These are phyloP conservation scores for Amylostereum chailletii DNA, from an alignment of 1,284 basidiomycete genomes.

Conservation along the genomic window DNA sequence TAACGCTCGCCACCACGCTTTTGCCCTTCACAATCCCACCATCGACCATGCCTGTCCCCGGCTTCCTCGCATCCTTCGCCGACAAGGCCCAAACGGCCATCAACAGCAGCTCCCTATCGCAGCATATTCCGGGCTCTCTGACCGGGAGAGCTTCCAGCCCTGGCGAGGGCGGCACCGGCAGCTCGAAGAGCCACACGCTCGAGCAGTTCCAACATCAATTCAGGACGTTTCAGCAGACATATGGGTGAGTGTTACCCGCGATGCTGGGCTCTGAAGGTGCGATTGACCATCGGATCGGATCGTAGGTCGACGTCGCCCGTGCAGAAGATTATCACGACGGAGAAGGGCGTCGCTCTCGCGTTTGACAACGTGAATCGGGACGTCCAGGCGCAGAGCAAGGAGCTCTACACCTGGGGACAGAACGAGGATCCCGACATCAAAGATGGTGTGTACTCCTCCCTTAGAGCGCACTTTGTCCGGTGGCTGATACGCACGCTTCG, in stretches of 20 bases:
- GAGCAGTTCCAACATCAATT: slow-evolving; percentile 64
- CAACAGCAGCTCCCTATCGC: slow-evolving; percentile 44
- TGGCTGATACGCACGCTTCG: neutral
- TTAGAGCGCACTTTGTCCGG: neutral
- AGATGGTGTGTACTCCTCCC: slow-evolving; percentile 45
- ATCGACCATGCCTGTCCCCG: slow-evolving; percentile 43
- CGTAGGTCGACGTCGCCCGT: slow-evolving; percentile 46
- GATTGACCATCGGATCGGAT: too few species aligned
- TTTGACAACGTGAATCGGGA: slow-evolving; percentile 57
- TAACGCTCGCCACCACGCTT: neutral
- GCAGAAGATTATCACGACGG: slow-evolving; percentile 67
- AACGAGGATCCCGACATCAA: slow-evolving; percentile 57
- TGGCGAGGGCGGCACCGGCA: slow-evolving; percentile 22
- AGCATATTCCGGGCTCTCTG: slow-evolving; percentile 36
- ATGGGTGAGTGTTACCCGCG: slow-evolving; percentile 38
- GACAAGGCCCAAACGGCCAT: slow-evolving; percentile 69
- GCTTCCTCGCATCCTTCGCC: slow-evolving; percentile 55
- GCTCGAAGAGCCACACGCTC: slow-evolving; percentile 33
- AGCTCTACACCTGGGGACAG: slow-evolving; percentile 76
- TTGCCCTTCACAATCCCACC: slow-evolving; percentile 4
- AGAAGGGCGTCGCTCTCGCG: slow-evolving; percentile 69
- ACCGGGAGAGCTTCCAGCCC: slow-evolving; percentile 21
- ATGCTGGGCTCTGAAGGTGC: too few species aligned
- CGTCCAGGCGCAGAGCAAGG: slow-evolving; percentile 66
- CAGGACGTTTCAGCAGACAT: slow-evolving; percentile 64